Evolutionary conservation across 2,329 filamentous ascomycete genomes (phyloP).

Genomic region (Diaporthe batatas): DNA sequence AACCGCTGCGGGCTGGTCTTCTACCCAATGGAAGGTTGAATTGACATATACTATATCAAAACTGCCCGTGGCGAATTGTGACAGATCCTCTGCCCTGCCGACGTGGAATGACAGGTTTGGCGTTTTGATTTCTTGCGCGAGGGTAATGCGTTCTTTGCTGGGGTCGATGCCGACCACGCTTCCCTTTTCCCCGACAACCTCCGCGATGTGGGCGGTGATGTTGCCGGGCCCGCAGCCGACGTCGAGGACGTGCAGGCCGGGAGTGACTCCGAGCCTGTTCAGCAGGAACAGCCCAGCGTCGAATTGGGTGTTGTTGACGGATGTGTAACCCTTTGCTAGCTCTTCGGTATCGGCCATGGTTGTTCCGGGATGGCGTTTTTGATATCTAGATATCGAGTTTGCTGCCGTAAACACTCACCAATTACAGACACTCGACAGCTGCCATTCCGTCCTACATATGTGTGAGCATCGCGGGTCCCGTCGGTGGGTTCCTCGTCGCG

Average conservation of each 20-base stretch:
- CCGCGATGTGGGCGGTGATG: constrained; percentile 47
- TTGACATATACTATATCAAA: constrained; percentile 48
- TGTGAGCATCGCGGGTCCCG: background rate
- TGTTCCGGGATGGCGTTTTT: background rate
- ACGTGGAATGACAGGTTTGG: constrained; percentile 10
- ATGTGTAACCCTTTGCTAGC: constrained; percentile 47
- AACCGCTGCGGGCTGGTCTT: constrained; percentile 45
- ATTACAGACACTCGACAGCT: background rate
- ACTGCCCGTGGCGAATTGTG: constrained; percentile 39
- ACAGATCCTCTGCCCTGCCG: constrained; percentile 39
- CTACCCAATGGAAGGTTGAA: constrained; percentile 49
- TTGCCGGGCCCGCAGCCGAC: constrained; percentile 53
- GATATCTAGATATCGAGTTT: background rate
- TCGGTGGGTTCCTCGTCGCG: background rate
- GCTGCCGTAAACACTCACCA: background rate
- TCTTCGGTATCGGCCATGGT: constrained; percentile 45
- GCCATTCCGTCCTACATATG: constrained; percentile 22
- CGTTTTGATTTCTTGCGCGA: constrained; percentile 7
- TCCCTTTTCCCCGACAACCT: constrained; percentile 43
- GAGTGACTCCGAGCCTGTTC: constrained; percentile 42
- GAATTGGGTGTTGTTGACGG: constrained; percentile 46
- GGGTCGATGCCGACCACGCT: constrained; percentile 51
- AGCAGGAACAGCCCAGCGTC: constrained; percentile 47
- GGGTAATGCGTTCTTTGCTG: constrained; percentile 50
- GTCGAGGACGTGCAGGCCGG: constrained; percentile 48